Percentiles rank a stretch among this genome's conserved stretches.
Conservation (phyloP, 1,139 yeast genomes). For the Candida sp. region DNA sequence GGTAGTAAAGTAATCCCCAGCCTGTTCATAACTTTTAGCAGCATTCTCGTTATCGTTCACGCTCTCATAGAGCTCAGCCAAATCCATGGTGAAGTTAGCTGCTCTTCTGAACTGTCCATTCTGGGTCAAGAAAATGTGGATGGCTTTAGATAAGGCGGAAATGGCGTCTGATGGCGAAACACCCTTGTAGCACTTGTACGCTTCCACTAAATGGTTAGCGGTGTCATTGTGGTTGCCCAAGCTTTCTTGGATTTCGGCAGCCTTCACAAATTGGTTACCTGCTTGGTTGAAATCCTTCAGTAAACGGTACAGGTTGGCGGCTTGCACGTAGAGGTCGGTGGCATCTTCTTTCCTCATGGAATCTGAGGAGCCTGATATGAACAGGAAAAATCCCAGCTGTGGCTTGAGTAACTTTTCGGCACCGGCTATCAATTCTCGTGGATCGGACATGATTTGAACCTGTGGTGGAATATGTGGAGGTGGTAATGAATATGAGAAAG, state of each 20-base stretch:
- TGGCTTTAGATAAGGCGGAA: conserved; percentile 74
- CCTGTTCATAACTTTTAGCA: conserved; percentile 80
- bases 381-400: conserved; percentile 73
- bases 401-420: conserved; percentile 58
- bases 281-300: conserved; percentile 75
- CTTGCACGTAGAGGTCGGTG: conserved; percentile 85
- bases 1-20: conserved; percentile 95
- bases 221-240: conserved; percentile 90
- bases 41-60: conserved; percentile 73
- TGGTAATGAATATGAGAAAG: neutral
- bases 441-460: conserved; percentile 35
- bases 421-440: conserved; percentile 43
- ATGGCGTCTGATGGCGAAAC: conserved; percentile 82
- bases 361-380: conserved; percentile 72
- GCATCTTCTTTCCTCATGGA: conserved; percentile 86
- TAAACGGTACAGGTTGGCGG: conserved; percentile 85
- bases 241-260: conserved; percentile 78
- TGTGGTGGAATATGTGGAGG: neutral
- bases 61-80: conserved; percentile 85
- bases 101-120: conserved; percentile 97
- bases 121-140: conserved; percentile 76
- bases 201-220: conserved; percentile 89
- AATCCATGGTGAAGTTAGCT: conserved; percentile 90
- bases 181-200: conserved; percentile 83
- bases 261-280: conserved; percentile 83